Evolutionary conservation across 2,329 filamentous ascomycete species (phyloP).

Genomic region (Stagonosporopsis chrysanthemi): DNA sequence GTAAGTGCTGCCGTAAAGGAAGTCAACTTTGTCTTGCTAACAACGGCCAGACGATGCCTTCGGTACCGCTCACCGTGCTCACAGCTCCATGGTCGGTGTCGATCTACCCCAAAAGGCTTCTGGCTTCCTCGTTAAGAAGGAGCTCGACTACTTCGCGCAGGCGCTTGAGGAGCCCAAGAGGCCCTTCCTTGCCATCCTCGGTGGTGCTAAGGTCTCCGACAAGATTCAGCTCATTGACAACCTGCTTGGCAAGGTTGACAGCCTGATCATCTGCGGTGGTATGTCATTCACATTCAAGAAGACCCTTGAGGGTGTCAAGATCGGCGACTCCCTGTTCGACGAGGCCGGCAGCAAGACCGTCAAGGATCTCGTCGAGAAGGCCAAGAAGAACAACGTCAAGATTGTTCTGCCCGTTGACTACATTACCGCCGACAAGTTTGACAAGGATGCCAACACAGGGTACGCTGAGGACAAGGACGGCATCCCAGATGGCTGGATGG

Average conservation of each 20-base stretch:
- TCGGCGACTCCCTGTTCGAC: conserved; percentile 91
- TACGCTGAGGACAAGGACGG: conserved; percentile 85
- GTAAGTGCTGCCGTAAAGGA: conserved; percentile 59
- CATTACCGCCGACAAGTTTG: conserved; percentile 95
- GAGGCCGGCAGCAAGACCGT: conserved; percentile 94
- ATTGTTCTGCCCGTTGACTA: conserved; percentile 94
- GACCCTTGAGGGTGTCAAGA: conserved; percentile 88
- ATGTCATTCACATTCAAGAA: conserved; percentile 99
- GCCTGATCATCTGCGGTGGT: conserved; percentile 92
- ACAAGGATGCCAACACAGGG: conserved; percentile 79
- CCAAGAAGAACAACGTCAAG: conserved; percentile 95
- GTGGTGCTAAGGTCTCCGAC: conserved; percentile 97
- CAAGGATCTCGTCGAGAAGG: conserved; percentile 86
- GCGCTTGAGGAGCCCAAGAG: conserved; percentile 91
- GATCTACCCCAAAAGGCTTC: conserved; percentile 96
- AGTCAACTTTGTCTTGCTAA: conserved; percentile 27
- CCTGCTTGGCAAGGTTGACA: conserved; percentile 96
- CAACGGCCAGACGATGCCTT: conserved; percentile 83
- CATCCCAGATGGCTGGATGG: conserved; percentile 98
- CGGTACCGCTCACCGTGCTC: conserved; percentile 95
- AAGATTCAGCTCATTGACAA: conserved; percentile 99
- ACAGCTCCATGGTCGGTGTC: conserved; percentile 99
- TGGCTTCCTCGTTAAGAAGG: conserved; percentile 99
- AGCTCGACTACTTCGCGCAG: conserved; percentile 98
- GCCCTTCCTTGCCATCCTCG: conserved; percentile 97